phyloP scores from a whole-genome alignment of 352 stramenopile genomes.

The Phytopythium boreale region DNA sequence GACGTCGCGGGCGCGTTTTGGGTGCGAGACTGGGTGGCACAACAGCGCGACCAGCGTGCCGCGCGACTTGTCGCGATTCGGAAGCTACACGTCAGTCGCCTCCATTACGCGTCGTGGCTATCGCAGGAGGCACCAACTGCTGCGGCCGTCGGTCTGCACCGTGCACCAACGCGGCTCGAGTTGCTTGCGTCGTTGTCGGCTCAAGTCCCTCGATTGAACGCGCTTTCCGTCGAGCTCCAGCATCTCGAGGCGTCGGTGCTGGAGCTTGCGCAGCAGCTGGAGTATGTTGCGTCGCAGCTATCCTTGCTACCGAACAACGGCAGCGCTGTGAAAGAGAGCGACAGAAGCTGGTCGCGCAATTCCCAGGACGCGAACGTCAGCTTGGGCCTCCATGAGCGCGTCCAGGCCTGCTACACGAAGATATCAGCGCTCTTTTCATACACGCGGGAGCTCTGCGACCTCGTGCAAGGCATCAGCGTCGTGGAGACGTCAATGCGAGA shows the following conservation, averaged over 20 bases:
- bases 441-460: slow-evolving; percentile 32
- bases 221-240: slow-evolving; percentile 30
- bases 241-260: slow-evolving; percentile 30
- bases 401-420: slow-evolving; percentile 38
- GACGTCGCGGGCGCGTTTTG: background rate
- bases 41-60: slow-evolving; percentile 1
- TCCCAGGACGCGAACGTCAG: slow-evolving; percentile 8
- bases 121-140: background rate
- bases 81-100: slow-evolving; percentile 21
- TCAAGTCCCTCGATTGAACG: slow-evolving; percentile 33
- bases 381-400: slow-evolving; percentile 17
- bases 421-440: slow-evolving; percentile 35
- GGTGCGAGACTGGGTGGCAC: slow-evolving; percentile 4
- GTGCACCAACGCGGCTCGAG: slow-evolving; percentile 25
- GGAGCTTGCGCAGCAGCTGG: slow-evolving; percentile 52
- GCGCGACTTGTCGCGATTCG: slow-evolving; percentile 14
- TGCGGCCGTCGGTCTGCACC: background rate
- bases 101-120: slow-evolving; percentile 46
- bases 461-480: slow-evolving; percentile 50
- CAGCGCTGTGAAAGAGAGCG: background rate
- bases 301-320: background rate
- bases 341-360: background rate
- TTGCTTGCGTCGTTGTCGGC: slow-evolving; percentile 37
- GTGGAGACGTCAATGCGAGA: slow-evolving; percentile 44
- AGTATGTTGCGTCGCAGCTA: slow-evolving; percentile 37